Conservation (phyloP, 1,139 yeast species). For the Geotrichum histeridarum region DNA sequence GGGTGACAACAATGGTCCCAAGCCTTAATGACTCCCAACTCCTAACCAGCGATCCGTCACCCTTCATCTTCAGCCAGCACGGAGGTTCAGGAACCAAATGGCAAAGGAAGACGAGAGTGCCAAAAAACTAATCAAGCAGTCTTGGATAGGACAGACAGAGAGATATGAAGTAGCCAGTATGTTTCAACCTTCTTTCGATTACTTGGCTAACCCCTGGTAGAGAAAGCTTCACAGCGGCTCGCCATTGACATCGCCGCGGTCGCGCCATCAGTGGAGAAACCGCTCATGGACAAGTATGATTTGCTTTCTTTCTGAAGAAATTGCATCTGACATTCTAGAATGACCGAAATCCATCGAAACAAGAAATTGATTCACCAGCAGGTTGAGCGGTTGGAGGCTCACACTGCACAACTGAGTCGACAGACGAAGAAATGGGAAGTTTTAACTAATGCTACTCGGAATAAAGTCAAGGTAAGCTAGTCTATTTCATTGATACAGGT, state of each 20-base stretch:
- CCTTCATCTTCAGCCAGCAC: too few relatives aligned
- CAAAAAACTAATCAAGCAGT: constrained; percentile 30
- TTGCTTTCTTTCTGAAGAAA: background rate
- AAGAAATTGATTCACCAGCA: constrained; percentile 27
- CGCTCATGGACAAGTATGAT: constrained; percentile 25
- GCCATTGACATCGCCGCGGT: constrained; percentile 20
- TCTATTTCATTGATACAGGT: background rate
- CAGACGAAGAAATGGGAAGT: constrained; percentile 25
- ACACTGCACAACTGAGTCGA: constrained; percentile 22
- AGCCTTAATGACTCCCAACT: too few relatives aligned
- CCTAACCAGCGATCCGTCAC: too few relatives aligned
- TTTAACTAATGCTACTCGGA: constrained; percentile 23
- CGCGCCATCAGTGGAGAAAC: constrained; percentile 28
- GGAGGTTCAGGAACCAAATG: background rate
- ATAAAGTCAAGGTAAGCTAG: constrained; percentile 21
- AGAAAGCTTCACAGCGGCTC: constrained; percentile 19
- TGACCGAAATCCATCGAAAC: constrained; percentile 29
- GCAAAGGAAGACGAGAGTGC: constrained; percentile 28
- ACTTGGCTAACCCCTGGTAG: constrained; percentile 5
- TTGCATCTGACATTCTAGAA: constrained; percentile 6
- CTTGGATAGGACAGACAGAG: constrained; percentile 34
- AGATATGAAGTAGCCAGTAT: constrained; percentile 27
- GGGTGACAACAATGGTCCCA: too few relatives aligned
- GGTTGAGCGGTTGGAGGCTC: constrained; percentile 23
- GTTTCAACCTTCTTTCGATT: background rate